Base-by-base conservation (phyloP, 2,329 filamentous ascomycete species). In the Penicillium sp. region DNA sequence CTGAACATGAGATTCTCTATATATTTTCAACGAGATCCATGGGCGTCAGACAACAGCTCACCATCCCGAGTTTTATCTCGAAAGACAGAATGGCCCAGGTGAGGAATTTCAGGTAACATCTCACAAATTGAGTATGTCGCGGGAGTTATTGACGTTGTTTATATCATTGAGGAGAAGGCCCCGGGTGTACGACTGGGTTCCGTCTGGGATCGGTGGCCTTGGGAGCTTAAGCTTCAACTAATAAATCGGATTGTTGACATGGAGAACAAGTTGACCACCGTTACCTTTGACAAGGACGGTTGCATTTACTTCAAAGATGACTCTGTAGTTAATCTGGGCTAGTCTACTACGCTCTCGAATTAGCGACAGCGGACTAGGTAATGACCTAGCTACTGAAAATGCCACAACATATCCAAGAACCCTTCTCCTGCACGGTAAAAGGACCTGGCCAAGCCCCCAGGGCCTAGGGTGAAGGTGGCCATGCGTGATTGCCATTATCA, bases 111-210 rank as follows among this genome's bases (percentile, higher is more conserved):
- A n/a, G n/a, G n/a, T n/a, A n/a, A n/a, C n/a, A n/a, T n/a, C n/a
- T n/a, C n/a, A n/a, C n/a, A n/a, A n/a, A n/a, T n/a, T n/a, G n/a
- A n/a, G n/a, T n/a, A n/a, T n/a, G n/a, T n/a, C n/a, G n/a, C n/a
- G n/a, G n/a, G n/a, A n/a, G n/a, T n/a, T n/a, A n/a, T n/a, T n/a
- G n/a, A n/a, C n/a, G n/a, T n/a, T n/a, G n/a, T n/a, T n/a, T 61
- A 58, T 55, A 64, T 69, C 33, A 53, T 67, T 35, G 43, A 59
- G 45, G 64, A 69, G 40, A 69, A 66, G 56, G 58, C 63, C 18
- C 34, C 41, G 16, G 64, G 67, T 28, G 50, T 59, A 31, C 53
- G 53, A 29, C 60, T 69, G 16, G 56, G 63, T 6, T 61, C 50
- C 38, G 52, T 67, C 22, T 70, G 63, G 65, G 43, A 55, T 46